phyloP scores from a whole-genome alignment of 192 early-diverging fungal species.

The Coemansia pectinata region DNA sequence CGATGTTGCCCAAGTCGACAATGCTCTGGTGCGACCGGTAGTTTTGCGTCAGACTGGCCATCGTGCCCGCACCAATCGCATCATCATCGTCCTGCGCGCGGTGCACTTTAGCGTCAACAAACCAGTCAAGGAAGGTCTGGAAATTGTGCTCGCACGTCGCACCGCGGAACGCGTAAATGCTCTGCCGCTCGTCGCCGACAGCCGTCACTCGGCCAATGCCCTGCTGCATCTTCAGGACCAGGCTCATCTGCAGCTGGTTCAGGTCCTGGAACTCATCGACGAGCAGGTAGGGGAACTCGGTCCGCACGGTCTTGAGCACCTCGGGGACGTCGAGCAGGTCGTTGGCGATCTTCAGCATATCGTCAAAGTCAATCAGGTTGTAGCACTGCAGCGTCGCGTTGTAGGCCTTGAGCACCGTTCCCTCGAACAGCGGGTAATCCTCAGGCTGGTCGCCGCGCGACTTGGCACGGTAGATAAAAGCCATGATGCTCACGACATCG shows the following conservation, averaged over 20 bases:
- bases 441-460: slow-evolving; percentile 30
- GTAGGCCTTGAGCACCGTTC: slow-evolving; percentile 42
- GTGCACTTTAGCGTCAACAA: slow-evolving; percentile 46
- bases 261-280: slow-evolving; percentile 57
- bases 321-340: slow-evolving; percentile 17
- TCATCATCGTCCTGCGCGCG: neutral
- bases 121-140: slow-evolving; percentile 29
- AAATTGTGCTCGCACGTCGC: slow-evolving; percentile 52
- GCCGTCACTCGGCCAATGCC: slow-evolving; percentile 42
- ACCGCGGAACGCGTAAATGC: slow-evolving; percentile 53
- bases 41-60: slow-evolving; percentile 46
- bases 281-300: slow-evolving; percentile 36
- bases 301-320: slow-evolving; percentile 19
- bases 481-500: neutral
- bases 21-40: slow-evolving; percentile 54
- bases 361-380: slow-evolving; percentile 52
- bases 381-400: slow-evolving; percentile 32
- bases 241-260: slow-evolving; percentile 47
- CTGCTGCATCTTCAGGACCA: slow-evolving; percentile 40
- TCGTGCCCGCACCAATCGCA: slow-evolving; percentile 6
- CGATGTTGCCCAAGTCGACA: slow-evolving; percentile 52
- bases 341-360: slow-evolving; percentile 29
- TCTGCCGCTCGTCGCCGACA: slow-evolving; percentile 53
- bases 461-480: slow-evolving; percentile 42
- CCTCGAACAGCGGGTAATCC: slow-evolving; percentile 19